A percentile compares a stretch with the other conserved stretches of the same genome.
Conservation (phyloP, 257 asterid species). For the Fraxinus pennsylvanica region DNA sequence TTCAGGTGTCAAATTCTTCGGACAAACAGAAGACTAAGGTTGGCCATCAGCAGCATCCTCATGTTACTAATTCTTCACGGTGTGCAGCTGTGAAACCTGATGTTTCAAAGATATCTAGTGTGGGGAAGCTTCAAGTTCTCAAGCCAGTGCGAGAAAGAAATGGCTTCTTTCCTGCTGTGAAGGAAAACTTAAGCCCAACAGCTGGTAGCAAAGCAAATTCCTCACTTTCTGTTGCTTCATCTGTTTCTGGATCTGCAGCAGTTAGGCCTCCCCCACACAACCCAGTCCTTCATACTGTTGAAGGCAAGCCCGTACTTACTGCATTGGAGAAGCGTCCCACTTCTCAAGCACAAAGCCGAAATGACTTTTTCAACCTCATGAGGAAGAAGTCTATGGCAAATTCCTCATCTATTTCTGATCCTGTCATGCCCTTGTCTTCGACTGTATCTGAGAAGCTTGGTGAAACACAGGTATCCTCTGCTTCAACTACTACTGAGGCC, state of each 20-base stretch:
- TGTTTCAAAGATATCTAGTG: slow-evolving; percentile 45
- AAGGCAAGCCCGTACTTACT: slow-evolving; percentile 52
- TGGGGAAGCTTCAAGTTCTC: slow-evolving; percentile 77
- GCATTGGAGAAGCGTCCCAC: slow-evolving; percentile 70
- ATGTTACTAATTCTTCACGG: slow-evolving; percentile 54
- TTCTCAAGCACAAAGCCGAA: slow-evolving; percentile 82
- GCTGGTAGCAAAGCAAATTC: slow-evolving; percentile 39
- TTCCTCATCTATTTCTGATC: slow-evolving; percentile 43
- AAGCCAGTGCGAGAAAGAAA: slow-evolving; percentile 67
- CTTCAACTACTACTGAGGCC: slow-evolving; percentile 31
- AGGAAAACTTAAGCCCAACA: slow-evolving; percentile 52
- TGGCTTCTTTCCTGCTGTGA: slow-evolving; percentile 51
- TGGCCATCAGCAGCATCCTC: slow-evolving; percentile 56
- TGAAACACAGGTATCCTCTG: slow-evolving; percentile 37
- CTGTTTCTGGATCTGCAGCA: slow-evolving; percentile 42
- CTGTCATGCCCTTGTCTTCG: slow-evolving; percentile 32
- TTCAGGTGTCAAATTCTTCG: slow-evolving; percentile 59
- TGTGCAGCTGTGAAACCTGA: slow-evolving; percentile 53
- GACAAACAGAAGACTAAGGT: slow-evolving; percentile 70
- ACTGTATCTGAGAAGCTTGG: slow-evolving; percentile 36
- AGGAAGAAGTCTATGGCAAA: slow-evolving; percentile 68
- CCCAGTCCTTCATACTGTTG: slow-evolving; percentile 27
- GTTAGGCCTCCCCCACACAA: slow-evolving; percentile 40
- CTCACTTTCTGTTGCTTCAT: slow-evolving; percentile 34
- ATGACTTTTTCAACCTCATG: slow-evolving; percentile 77